Base-by-base conservation (phyloP, 208 protist genomes). In the Blastocrithidia nonstop region DNA sequence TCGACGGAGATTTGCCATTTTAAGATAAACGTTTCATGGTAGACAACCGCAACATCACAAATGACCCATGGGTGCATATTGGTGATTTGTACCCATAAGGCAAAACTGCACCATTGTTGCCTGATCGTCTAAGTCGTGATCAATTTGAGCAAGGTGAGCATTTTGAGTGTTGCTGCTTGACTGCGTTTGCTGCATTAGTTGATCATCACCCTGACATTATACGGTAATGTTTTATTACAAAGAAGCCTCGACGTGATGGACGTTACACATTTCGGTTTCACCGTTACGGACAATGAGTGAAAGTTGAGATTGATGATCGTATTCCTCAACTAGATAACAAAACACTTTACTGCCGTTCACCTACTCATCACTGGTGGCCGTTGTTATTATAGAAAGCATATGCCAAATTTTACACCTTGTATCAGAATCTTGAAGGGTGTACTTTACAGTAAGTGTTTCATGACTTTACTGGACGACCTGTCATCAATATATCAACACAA, bases 331-430 rank as follows among this genome's bases (percentile, higher is more conserved):
- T 80, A 37, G 62, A 67, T 29, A 61, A 66, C 25, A 58, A 63
- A 0, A 70, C 72, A 25, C 51, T 78, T 6, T 80, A 85, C 50
- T 66, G 56, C 54, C 78, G 57, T 3, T 81, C 71, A 1, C 78
- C 76, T n/a, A 76, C 63, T 4, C 63, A 67, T 53, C 76, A 80
- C 44, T 83, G 71, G 71, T 93, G 75, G 64, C 78, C 83, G 19
- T 57, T 88, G 33, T 59, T 93, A 48, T 60, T 93, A 43, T 78
- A 93, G 66, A 93, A 93, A 71, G 83, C 83, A 26, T 93, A 93
- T 57, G 83, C 83, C 22, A 93, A 93, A 54, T 87, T 93, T 62
- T 80, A 86, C 62, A 69, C 55, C 25, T 49, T 40, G 25, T 93
- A 88, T 57, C 60, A 69, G 22, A 54, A 71, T 11, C 54, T 93